These are phyloP conservation scores for Fusarium sp. DNA, from an alignment of 2,329 filamentous ascomycete genomes.

Conservation along the genomic window DNA sequence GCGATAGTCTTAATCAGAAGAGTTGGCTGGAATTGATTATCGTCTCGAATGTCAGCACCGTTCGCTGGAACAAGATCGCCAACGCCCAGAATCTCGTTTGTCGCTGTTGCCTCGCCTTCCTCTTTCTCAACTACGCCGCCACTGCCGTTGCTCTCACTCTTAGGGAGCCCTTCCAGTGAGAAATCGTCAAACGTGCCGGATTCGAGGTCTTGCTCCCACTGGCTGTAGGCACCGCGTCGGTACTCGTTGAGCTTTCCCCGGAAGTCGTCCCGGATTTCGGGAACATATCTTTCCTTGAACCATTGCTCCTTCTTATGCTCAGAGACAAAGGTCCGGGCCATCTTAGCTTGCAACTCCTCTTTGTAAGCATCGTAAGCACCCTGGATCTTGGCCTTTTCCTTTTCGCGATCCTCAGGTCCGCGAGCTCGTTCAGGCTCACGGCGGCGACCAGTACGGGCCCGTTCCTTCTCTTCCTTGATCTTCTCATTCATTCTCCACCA, in stretches of 20 bases:
- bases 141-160: constrained; percentile 90
- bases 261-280: constrained; percentile 84
- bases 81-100: constrained; percentile 93
- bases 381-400: constrained; percentile 85
- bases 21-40: constrained; percentile 89
- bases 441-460: constrained; percentile 77
- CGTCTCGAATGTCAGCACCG: constrained; percentile 90
- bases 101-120: constrained; percentile 92
- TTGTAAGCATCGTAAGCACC: constrained; percentile 77
- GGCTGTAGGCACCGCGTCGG: constrained; percentile 82
- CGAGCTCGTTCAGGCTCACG: constrained; percentile 76
- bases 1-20: constrained; percentile 98
- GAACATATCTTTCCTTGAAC: constrained; percentile 96
- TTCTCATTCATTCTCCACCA: constrained; percentile 89
- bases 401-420: constrained; percentile 81
- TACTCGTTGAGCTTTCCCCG: constrained; percentile 84
- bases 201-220: constrained; percentile 92
- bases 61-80: constrained; percentile 89
- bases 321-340: constrained; percentile 91
- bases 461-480: constrained; percentile 86
- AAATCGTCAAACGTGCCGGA: constrained; percentile 93
- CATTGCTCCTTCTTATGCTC: constrained; percentile 97
- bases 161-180: constrained; percentile 93
- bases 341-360: constrained; percentile 79
- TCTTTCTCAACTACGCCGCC: constrained; percentile 93